Conservation (phyloP, 75 land plant genomes). For the Pinus albicaulis region DNA sequence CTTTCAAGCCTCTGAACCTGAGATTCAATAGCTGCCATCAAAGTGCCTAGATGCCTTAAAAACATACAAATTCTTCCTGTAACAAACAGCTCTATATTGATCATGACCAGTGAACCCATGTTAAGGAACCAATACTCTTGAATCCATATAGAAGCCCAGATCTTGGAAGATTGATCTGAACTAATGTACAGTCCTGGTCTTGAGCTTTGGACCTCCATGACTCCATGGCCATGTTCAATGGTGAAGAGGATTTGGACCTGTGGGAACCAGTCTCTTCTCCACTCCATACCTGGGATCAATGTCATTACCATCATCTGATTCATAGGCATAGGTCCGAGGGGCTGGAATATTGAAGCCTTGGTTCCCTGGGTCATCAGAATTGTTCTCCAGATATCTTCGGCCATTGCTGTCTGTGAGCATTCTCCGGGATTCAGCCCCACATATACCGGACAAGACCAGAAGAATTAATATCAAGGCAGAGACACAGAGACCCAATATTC, state of each 20-base stretch:
- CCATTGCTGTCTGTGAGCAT: not conserved
- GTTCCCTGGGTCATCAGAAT: not conserved
- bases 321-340: not conserved
- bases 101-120: not conserved
- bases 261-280: constrained; percentile 49
- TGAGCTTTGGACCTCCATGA: not conserved
- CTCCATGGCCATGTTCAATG: constrained; percentile 12
- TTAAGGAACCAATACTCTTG: not conserved
- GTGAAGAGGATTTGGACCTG: constrained; percentile 62
- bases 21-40: not conserved
- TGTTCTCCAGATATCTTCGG: not conserved
- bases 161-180: constrained; percentile 3
- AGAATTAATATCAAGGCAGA: not conserved
- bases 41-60: not conserved
- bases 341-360: not conserved
- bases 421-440: constrained; percentile 2
- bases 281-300: constrained; percentile 50
- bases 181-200: not conserved
- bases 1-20: not conserved
- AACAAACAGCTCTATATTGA: constrained; percentile 8
- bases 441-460: not conserved
- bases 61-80: constrained; percentile 7
- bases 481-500: not conserved
- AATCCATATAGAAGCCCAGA: not conserved
- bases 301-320: constrained; percentile 12